Conservation (phyloP, 305 asterid species). For the Fraxinus ornus region DNA sequence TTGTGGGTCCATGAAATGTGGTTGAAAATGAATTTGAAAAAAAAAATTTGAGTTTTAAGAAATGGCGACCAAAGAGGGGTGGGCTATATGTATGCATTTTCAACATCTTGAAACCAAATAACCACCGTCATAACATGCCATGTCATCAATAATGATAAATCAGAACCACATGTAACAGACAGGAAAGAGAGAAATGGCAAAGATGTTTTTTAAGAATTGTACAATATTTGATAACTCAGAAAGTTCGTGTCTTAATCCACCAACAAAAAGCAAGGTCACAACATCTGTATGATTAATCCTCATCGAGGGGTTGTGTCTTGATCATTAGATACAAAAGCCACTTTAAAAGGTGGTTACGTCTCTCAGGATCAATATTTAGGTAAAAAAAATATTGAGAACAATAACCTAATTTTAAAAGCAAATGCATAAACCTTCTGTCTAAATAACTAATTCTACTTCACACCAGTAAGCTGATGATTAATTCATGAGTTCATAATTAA, state of each 20-base stretch:
- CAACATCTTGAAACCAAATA: neutral
- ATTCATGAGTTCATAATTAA: neutral
- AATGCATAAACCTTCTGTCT: neutral
- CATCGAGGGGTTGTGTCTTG: neutral
- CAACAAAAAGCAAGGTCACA: constrained; percentile 15
- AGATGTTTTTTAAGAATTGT: neutral
- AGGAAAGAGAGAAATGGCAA: neutral
- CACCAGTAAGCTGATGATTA: neutral
- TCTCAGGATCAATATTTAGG: constrained; percentile 9
- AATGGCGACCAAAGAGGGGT: neutral
- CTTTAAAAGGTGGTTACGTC: neutral
- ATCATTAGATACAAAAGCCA: constrained; percentile 2
- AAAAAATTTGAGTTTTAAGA: neutral
- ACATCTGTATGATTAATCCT: constrained; percentile 11
- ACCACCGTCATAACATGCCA: neutral
- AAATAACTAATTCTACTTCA: neutral
- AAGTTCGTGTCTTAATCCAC: constrained; percentile 13
- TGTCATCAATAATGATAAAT: neutral
- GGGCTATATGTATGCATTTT: neutral
- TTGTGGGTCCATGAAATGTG: too few relatives aligned
- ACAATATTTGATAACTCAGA: neutral
- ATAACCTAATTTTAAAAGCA: neutral
- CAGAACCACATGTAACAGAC: neutral
- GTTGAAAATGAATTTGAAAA: too few relatives aligned
- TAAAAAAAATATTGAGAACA: neutral